Conservation (phyloP, 176 grass and related monocot species). For the Oropetium thomaeum region DNA sequence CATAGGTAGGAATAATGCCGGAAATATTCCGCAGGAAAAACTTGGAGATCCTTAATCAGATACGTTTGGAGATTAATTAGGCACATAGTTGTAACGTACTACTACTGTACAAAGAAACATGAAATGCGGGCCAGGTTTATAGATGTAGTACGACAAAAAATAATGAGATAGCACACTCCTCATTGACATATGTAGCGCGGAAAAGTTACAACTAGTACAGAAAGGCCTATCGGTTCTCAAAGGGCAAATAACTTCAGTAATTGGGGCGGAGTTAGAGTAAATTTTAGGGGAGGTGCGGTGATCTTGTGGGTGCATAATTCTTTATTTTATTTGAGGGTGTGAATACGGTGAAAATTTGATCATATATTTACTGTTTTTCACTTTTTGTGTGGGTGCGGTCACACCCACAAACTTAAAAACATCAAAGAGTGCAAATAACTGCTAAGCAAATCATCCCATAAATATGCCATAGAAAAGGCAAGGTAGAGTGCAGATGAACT, state of each 20-base stretch:
- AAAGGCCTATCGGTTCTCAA: not conserved
- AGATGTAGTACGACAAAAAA: slow-evolving; percentile 2
- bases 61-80: slow-evolving; percentile 18
- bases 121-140: not conserved
- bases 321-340: too few species aligned
- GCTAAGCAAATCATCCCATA: not conserved
- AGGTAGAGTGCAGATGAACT: not conserved
- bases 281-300: too few species aligned
- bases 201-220: not conserved
- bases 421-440: not conserved
- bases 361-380: too few species aligned
- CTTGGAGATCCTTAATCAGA: slow-evolving; percentile 8
- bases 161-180: too few species aligned
- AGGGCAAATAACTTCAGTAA: not conserved
- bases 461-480: not conserved
- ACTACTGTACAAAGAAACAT: not conserved
- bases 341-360: too few species aligned
- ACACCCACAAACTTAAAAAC: not conserved
- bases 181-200: too few species aligned
- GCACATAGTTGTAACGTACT: not conserved
- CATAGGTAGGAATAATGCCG: slow-evolving; percentile 15
- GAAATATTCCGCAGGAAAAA: slow-evolving; percentile 24
- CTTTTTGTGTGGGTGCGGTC: too few species aligned
- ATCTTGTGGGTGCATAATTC: too few species aligned
- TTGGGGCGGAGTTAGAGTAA: too few species aligned